Percentiles rank a stretch among this genome's conserved stretches.
Conservation (phyloP, 768 basidiomycete genomes). For the Tylopilus balloui region DNA sequence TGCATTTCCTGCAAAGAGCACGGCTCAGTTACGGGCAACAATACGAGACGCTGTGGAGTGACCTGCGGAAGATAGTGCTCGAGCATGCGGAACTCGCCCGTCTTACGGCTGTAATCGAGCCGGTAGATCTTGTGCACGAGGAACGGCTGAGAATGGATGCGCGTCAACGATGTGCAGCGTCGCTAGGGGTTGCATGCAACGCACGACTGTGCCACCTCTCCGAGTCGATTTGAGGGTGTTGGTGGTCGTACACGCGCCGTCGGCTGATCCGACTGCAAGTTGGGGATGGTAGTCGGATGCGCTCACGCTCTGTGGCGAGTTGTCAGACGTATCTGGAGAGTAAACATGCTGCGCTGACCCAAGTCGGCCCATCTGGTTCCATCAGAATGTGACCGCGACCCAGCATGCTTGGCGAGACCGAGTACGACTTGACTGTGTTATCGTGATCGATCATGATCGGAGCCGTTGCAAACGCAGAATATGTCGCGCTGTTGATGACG, state of each 20-base stretch:
- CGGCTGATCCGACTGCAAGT: constrained; percentile 74
- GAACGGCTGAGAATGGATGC: constrained; percentile 49
- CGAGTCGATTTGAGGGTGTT: constrained; percentile 65
- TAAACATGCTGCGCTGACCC: constrained; percentile 54
- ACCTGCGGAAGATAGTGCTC: constrained; percentile 81
- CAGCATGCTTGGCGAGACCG: constrained; percentile 66
- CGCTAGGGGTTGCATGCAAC: constrained; percentile 20
- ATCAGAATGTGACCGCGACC: constrained; percentile 68
- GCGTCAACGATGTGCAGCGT: neutral
- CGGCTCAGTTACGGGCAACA: neutral
- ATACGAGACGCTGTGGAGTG: neutral
- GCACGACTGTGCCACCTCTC: constrained; percentile 66
- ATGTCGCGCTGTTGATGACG: constrained; percentile 64
- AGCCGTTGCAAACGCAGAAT: constrained; percentile 63
- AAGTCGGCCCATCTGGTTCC: constrained; percentile 75
- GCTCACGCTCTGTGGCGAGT: constrained; percentile 49
- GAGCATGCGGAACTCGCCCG: constrained; percentile 79
- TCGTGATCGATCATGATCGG: constrained; percentile 81
- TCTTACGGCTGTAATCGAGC: constrained; percentile 79
- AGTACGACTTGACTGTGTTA: constrained; percentile 71
- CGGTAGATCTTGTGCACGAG: constrained; percentile 78
- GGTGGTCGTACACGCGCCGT: constrained; percentile 76
- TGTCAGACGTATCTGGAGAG: neutral
- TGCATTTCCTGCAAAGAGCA: constrained; percentile 41
- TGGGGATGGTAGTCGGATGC: constrained; percentile 87